These are phyloP conservation scores for Epichloe brachyelytri DNA, from an alignment of 2,329 filamentous ascomycete genomes.

Conservation along the genomic window DNA sequence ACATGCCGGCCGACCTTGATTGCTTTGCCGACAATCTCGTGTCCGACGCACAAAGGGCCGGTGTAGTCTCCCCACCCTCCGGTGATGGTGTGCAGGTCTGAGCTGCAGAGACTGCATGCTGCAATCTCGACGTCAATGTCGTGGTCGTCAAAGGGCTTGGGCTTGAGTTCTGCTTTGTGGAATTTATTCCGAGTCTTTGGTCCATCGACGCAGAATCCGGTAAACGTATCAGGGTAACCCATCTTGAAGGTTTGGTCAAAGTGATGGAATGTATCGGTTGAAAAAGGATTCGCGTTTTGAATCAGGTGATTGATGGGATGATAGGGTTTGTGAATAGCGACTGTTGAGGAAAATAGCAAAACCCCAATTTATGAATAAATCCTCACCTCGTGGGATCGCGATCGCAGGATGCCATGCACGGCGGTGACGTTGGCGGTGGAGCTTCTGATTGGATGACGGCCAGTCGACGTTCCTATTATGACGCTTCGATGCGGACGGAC, in stretches of 20 bases:
- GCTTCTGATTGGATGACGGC: not conserved
- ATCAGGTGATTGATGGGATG: too few relatives aligned
- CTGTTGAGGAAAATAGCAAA: too few relatives aligned
- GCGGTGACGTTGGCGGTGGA: not conserved
- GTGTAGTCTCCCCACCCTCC: conserved; percentile 40
- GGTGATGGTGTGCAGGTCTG: conserved; percentile 45
- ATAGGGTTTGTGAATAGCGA: too few relatives aligned
- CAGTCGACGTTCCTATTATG: not conserved
- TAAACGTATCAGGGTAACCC: conserved; percentile 32
- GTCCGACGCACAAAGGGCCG: conserved; percentile 40
- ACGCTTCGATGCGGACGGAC: not conserved
- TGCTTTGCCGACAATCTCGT: conserved; percentile 45
- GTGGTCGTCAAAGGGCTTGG: conserved; percentile 23
- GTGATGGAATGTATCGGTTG: too few relatives aligned
- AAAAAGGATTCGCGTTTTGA: too few relatives aligned
- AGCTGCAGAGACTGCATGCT: conserved; percentile 52
- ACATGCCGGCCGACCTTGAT: conserved; percentile 32
- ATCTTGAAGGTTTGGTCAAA: conserved; percentile 14
- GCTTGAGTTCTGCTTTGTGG: conserved; percentile 23
- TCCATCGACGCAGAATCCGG: conserved; percentile 29
- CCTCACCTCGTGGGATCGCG: conserved; percentile 21
- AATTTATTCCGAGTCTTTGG: conserved; percentile 30
- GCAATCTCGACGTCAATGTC: conserved; percentile 58
- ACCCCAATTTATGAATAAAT: too few relatives aligned
- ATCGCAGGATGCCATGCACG: not conserved